A percentile compares a stretch with the other conserved stretches of the same genome.
These are phyloP conservation scores for Zymoseptoria crescenta DNA, from an alignment of 2,329 filamentous ascomycete genomes.

Conservation along the genomic window DNA sequence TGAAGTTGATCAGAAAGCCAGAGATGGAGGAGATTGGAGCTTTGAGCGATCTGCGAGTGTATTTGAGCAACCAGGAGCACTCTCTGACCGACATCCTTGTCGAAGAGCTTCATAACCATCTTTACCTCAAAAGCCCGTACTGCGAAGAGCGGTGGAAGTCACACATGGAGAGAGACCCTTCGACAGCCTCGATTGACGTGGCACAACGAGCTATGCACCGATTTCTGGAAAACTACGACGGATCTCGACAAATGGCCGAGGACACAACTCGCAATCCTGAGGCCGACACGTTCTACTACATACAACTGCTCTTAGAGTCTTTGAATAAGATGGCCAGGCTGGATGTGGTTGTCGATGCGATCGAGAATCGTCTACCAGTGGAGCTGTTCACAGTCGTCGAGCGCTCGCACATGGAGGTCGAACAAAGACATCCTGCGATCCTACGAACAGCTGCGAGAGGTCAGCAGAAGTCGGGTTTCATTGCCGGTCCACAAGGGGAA, in stretches of 20 bases:
- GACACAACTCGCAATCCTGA: constrained; percentile 91
- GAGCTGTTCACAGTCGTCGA: constrained; percentile 92
- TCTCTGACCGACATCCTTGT: constrained; percentile 87
- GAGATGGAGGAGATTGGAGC: constrained; percentile 90
- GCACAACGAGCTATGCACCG: constrained; percentile 49
- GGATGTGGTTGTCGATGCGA: constrained; percentile 76
- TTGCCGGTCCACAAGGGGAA: constrained; percentile 26
- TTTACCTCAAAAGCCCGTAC: constrained; percentile 96
- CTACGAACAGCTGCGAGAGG: constrained; percentile 49
- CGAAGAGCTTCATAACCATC: constrained; percentile 94
- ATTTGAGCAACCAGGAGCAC: constrained; percentile 87
- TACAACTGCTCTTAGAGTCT: constrained; percentile 77
- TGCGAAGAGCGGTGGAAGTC: constrained; percentile 93
- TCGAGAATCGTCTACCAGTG: constrained; percentile 87
- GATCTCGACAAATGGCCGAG: constrained; percentile 57
- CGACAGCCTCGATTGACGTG: constrained; percentile 26
- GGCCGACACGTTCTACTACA: constrained; percentile 89
- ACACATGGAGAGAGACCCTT: constrained; percentile 51
- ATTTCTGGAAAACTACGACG: constrained; percentile 52
- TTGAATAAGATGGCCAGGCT: constrained; percentile 82
- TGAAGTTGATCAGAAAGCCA: constrained; percentile 74
- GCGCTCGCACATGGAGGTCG: constrained; percentile 88
- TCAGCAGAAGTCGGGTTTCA: constrained; percentile 29
- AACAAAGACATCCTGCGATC: constrained; percentile 82
- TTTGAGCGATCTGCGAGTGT: constrained; percentile 74